These are phyloP conservation scores for Scleroderma citrinum DNA, from an alignment of 768 basidiomycete genomes.

Conservation along the genomic window DNA sequence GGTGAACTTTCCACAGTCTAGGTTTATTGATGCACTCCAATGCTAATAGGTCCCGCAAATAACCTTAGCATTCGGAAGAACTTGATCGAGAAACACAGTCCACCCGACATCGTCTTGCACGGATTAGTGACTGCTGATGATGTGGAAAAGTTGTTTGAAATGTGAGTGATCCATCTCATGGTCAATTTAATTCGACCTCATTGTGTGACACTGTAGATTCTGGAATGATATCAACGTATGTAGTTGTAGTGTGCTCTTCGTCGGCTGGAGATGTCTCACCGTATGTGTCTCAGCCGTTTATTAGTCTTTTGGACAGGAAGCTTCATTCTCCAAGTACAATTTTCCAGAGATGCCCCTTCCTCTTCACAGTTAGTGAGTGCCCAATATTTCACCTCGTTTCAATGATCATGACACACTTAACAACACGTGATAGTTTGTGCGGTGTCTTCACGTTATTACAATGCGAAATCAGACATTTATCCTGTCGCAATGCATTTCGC, in stretches of 20 bases:
- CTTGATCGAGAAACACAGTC: slow-evolving; percentile 71
- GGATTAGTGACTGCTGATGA: slow-evolving; percentile 73
- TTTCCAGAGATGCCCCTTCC: slow-evolving; percentile 81
- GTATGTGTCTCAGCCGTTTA: slow-evolving; percentile 39
- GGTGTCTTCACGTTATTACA: slow-evolving; percentile 75
- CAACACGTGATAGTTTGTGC: slow-evolving; percentile 64
- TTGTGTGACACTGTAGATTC: slow-evolving; percentile 41
- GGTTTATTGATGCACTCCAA: not conserved
- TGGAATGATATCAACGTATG: slow-evolving; percentile 65
- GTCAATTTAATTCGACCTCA: not conserved
- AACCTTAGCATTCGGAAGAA: slow-evolving; percentile 64
- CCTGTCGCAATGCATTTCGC: slow-evolving; percentile 88
- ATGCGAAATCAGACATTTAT: slow-evolving; percentile 77
- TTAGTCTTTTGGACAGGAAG: slow-evolving; percentile 74
- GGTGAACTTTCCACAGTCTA: not conserved
- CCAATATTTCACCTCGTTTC: not conserved
- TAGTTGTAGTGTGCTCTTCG: not conserved
- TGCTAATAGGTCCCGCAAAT: slow-evolving; percentile 54
- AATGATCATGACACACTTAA: not conserved
- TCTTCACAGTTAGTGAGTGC: slow-evolving; percentile 78
- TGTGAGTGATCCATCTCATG: slow-evolving; percentile 42
- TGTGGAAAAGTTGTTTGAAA: slow-evolving; percentile 78
- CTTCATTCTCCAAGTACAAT: slow-evolving; percentile 76
- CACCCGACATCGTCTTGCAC: slow-evolving; percentile 78
- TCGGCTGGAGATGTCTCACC: slow-evolving; percentile 3